A percentile compares a stretch with the other conserved stretches of the same genome.
Evolutionary conservation across 169 alveolate species (phyloP).

Genomic region (Plasmodium gallinaceum): DNA sequence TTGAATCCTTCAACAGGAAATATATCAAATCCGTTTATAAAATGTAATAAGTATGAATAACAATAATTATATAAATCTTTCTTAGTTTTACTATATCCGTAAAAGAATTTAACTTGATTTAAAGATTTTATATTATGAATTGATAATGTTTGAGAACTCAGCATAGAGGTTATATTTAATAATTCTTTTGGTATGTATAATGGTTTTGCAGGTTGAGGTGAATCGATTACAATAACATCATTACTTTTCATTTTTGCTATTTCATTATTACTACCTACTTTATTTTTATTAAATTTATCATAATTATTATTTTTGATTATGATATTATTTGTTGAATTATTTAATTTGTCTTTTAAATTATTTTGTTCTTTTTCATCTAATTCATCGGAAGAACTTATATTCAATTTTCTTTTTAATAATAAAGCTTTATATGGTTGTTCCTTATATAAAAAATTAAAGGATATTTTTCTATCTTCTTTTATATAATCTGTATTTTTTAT

Average conservation of each 20-base stretch:
- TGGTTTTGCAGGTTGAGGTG: background rate
- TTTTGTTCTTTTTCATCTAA: background rate
- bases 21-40: constrained; percentile 37
- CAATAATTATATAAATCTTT: constrained; percentile 46
- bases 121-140: constrained; percentile 34
- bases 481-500: constrained; percentile 23
- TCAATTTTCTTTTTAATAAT: constrained; percentile 5
- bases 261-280: background rate
- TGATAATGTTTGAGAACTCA: constrained; percentile 25
- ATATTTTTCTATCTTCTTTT: constrained; percentile 35
- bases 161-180: constrained; percentile 24
- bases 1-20: constrained; percentile 55
- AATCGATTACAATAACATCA: background rate
- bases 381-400: constrained; percentile 21
- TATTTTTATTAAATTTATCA: background rate
- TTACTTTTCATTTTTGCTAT: constrained; percentile 1
- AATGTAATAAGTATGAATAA: constrained; percentile 30
- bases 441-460: constrained; percentile 16
- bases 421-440: constrained; percentile 71
- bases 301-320: background rate
- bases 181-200: constrained; percentile 42
- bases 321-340: background rate
- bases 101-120: constrained; percentile 37
- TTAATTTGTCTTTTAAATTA: background rate
- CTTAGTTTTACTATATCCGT: constrained; percentile 34